phyloP scores from a whole-genome alignment of 345 rosid genomes.

The Camelina laxa region DNA sequence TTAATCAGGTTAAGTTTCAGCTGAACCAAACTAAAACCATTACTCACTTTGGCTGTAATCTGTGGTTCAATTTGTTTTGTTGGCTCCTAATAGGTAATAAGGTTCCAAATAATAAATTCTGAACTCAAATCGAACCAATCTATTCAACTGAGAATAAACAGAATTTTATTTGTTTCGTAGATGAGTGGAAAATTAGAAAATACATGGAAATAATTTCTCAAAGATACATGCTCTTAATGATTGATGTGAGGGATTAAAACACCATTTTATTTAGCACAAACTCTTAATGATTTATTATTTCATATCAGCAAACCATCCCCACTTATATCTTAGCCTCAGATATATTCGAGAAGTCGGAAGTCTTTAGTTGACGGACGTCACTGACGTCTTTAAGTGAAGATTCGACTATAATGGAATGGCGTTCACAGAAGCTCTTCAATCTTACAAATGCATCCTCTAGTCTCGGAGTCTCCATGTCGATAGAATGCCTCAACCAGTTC shows the following conservation, averaged over 20 bases:
- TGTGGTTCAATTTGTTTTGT: too few relatives aligned
- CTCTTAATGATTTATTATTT: not conserved
- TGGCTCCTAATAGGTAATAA: not conserved
- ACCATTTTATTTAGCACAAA: too few relatives aligned
- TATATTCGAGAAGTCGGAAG: not conserved
- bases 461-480: constrained; percentile 34
- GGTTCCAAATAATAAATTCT: too few relatives aligned
- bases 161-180: too few relatives aligned
- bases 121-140: not conserved
- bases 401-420: not conserved
- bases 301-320: too few relatives aligned
- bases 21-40: too few relatives aligned
- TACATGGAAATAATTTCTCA: not conserved
- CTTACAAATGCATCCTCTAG: constrained; percentile 39
- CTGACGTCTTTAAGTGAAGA: constrained; percentile 3
- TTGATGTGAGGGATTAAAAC: not conserved
- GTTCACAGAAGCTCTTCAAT: constrained; percentile 36
- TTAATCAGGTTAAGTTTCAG: too few relatives aligned
- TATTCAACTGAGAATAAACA: not conserved
- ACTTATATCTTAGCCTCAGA: not conserved
- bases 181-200: not conserved
- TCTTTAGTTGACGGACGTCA: constrained; percentile 22
- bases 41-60: too few relatives aligned
- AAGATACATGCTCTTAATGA: too few relatives aligned
- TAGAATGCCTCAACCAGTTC: constrained; percentile 39